Base-by-base conservation (phyloP, 306 rosid genomes). In the Purshia tridentata region DNA sequence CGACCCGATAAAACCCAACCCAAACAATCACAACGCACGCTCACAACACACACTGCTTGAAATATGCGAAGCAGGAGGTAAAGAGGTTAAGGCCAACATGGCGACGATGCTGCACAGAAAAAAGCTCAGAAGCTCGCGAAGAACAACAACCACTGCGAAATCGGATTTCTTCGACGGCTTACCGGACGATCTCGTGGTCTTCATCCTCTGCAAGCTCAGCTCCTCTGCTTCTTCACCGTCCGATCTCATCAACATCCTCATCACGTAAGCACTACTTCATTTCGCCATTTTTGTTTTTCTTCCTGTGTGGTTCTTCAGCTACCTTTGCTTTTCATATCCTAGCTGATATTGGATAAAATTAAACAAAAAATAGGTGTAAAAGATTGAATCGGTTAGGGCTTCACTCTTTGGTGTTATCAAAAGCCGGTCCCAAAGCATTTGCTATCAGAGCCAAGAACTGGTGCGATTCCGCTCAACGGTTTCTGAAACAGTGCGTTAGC, bases 131-230 rank as follows among this genome's bases (percentile, higher is more conserved):
- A 62, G 14, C 8, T 47, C 63, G 0, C 70, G 78, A 46, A 71
- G 54, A 42, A 47, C 51, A 72, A 2, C 49, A 54, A 20, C 60
- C 63, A 2, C 46, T 37, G 70, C 70, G 63, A 68, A 85, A 29
- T 51, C 60, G 1, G 90, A 85, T 68, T 70, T 81, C 81, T 88
- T 91, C 52, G 85, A 94, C 22, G 81, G 13, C 49, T 59, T 94
- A 10, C 96, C 92, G 0, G 98, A 91, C 67, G 98, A 94, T 81
- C 76, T 94, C 42, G 77, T 91, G 6, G 72, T 89, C 52, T 70
- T 59, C 72, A 78, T 94, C 53, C 89, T 94, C 79, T 78, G 88
- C 22, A 94, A 85, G 55, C 91, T 94, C 78, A 88, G 84, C 77
- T 77, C 91, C 77, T 52, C 92, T 18, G 92, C 90, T 12, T 76